These are phyloP conservation scores for Quercus agrifolia DNA, from an alignment of 306 rosid genomes.

Conservation along the genomic window DNA sequence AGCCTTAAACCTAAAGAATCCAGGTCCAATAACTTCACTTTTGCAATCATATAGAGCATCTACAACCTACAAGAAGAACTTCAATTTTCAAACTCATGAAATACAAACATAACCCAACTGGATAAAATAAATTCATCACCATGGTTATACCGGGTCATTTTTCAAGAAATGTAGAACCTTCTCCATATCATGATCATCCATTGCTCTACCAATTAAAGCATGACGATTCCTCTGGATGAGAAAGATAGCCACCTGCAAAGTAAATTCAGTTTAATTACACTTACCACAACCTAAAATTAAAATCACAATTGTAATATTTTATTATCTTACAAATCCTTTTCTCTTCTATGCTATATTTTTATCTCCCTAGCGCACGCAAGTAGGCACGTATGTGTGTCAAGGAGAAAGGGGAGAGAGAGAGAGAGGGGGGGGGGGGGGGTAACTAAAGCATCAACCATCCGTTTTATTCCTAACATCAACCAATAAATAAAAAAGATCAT, in stretches of 20 bases:
- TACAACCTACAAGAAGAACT: constrained; percentile 57
- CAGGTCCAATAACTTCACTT: constrained; percentile 99
- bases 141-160: constrained; percentile 76
- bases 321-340: background rate
- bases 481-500: background rate
- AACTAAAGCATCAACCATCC: background rate
- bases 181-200: constrained; percentile 92
- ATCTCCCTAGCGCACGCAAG: background rate
- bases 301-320: background rate
- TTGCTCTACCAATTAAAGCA: constrained; percentile 98
- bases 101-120: constrained; percentile 7
- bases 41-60: constrained; percentile 96
- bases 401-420: background rate
- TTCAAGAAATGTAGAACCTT: constrained; percentile 85
- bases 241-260: constrained; percentile 92
- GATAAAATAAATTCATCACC: constrained; percentile 7
- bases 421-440: too few relatives aligned
- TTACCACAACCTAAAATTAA: background rate
- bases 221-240: constrained; percentile 97
- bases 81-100: constrained; percentile 26
- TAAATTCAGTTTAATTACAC: constrained; percentile 17
- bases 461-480: background rate
- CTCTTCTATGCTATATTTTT: background rate
- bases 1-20: constrained; percentile 95
- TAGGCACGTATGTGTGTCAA: background rate